phyloP scores from a whole-genome alignment of 148 eudicot species.

The Nepenthes gracilis region DNA sequence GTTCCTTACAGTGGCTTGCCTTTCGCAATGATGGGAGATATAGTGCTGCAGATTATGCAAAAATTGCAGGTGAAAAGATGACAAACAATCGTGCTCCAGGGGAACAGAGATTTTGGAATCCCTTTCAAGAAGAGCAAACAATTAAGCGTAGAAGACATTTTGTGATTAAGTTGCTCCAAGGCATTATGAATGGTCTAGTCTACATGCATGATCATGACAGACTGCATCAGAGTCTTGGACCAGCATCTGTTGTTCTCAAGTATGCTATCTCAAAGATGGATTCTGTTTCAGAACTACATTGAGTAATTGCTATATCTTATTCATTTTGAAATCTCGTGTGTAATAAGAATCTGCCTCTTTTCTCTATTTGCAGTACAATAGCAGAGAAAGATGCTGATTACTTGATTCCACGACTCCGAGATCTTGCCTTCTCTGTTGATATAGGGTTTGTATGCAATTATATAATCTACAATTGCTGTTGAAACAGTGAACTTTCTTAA shows the following conservation, averaged over 20 bases:
- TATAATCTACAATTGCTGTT: not conserved
- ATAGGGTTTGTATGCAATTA: conserved; percentile 37
- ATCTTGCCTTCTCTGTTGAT: conserved; percentile 95
- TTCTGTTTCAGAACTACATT: not conserved
- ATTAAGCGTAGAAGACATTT: conserved; percentile 68
- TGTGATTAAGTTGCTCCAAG: conserved; percentile 58
- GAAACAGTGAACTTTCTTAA: too few relatives aligned
- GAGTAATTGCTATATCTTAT: conserved; percentile 5
- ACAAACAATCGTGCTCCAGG: conserved; percentile 25
- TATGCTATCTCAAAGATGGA: conserved; percentile 18
- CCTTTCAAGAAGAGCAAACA: conserved; percentile 44
- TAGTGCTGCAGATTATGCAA: conserved; percentile 88
- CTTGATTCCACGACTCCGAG: conserved; percentile 80
- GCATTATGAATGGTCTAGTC: conserved; percentile 56
- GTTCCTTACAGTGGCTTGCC: conserved; percentile 79
- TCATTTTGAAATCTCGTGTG: not conserved
- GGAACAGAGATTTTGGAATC: conserved; percentile 65
- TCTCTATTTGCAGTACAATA: conserved; percentile 46
- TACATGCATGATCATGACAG: conserved; percentile 90
- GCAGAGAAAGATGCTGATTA: conserved; percentile 71
- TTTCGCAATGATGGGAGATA: conserved; percentile 75
- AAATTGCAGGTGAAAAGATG: conserved; percentile 50
- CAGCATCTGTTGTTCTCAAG: conserved; percentile 96
- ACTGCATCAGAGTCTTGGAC: conserved; percentile 98
- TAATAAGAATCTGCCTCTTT: conserved; percentile 4